Evolutionary conservation across 169 alveolate genomes (phyloP).

Genomic region (Plasmodium chabaudi): DNA sequence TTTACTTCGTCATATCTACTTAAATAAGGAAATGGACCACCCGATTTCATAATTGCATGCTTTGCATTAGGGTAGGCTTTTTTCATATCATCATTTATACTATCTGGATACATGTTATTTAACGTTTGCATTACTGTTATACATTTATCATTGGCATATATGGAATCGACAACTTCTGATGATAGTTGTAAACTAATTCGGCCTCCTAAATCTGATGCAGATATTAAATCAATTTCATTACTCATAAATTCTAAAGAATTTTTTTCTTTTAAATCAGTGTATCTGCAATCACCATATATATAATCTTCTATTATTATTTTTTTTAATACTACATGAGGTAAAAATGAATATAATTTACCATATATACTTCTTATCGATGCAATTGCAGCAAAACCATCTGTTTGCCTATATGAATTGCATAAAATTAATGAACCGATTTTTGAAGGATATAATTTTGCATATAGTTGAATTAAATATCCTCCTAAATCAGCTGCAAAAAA

Average conservation of each 20-base stretch:
- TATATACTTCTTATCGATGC: slow-evolving; percentile 81
- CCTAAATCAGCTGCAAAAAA: slow-evolving; percentile 87
- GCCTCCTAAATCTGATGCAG: slow-evolving; percentile 84
- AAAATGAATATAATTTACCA: slow-evolving; percentile 80
- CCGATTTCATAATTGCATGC: slow-evolving; percentile 80
- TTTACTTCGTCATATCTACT: slow-evolving; percentile 83
- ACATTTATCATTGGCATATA: slow-evolving; percentile 35
- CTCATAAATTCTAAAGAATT: slow-evolving; percentile 86
- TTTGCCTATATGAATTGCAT: slow-evolving; percentile 84
- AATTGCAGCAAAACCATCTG: slow-evolving; percentile 81
- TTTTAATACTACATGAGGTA: slow-evolving; percentile 82
- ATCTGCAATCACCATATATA: slow-evolving; percentile 65
- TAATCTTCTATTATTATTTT: slow-evolving; percentile 81
- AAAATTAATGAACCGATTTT: slow-evolving; percentile 76
- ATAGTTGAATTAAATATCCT: slow-evolving; percentile 83
- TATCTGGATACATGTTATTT: slow-evolving; percentile 75
- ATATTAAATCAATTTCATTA: slow-evolving; percentile 81
- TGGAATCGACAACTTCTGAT: slow-evolving; percentile 73
- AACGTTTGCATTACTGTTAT: slow-evolving; percentile 80
- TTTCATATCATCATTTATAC: slow-evolving; percentile 64
- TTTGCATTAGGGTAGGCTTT: slow-evolving; percentile 80
- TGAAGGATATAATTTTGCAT: slow-evolving; percentile 83
- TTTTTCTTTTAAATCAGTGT: slow-evolving; percentile 78
- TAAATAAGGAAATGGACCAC: slow-evolving; percentile 84
- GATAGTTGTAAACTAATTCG: slow-evolving; percentile 84